Evolutionary conservation across 2,329 filamentous ascomycete genomes (phyloP).

Genomic region (Sporothrix curviconia): DNA sequence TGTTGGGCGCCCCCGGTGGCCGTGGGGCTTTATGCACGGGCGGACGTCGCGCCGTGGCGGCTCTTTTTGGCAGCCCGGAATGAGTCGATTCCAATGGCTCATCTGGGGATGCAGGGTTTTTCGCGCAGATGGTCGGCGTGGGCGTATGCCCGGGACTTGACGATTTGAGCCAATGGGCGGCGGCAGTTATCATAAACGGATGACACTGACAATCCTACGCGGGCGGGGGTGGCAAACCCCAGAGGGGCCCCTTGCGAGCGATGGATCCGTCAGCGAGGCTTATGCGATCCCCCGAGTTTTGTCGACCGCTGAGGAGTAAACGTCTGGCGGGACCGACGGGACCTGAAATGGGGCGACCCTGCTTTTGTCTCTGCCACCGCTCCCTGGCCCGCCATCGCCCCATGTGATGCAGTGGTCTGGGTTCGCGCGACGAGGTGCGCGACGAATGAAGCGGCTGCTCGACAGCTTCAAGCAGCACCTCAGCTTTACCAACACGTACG

Average conservation of each 20-base stretch:
- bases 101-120: no score
- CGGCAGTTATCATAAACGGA: no score
- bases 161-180: background rate
- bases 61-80: conserved; percentile 5
- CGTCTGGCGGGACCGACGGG: no score
- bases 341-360: no score
- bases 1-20: background rate
- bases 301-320: no score
- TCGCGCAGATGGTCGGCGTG: no score
- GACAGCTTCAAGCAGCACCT: conserved; percentile 31
- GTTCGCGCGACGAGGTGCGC: conserved; percentile 28
- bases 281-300: no score
- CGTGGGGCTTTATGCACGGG: background rate
- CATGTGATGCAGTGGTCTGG: conserved; percentile 40
- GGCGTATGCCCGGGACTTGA: no score
- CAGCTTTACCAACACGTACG: conserved; percentile 26
- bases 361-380: conserved; percentile 15
- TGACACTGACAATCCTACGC: no score
- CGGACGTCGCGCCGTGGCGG: conserved; percentile 1
- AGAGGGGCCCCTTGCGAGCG: no score
- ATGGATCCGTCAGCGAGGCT: no score
- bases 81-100: conserved; percentile 2
- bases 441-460: conserved; percentile 36
- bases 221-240: no score
- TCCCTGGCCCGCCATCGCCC: conserved; percentile 33